Evolutionary conservation across 177 flowering plant species (phyloP), one percentile per base, ranked within the genome.

Genomic region (Vitis hybrid): DNA sequence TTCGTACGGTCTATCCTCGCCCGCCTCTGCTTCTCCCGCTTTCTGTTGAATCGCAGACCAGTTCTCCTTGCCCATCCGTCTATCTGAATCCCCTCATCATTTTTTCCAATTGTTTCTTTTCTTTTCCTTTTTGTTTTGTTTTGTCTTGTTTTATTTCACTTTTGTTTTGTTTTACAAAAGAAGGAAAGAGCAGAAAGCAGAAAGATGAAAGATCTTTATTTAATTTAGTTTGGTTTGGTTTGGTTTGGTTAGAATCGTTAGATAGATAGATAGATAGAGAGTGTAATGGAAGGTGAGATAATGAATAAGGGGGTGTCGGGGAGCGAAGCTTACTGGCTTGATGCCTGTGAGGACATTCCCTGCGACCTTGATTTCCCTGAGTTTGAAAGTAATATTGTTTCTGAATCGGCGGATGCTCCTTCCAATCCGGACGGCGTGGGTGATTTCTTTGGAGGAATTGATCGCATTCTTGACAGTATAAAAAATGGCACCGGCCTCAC

Each of bases 1-100:
- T 86, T 85, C 86, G 82, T 85, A 75, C 90, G 91, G 91, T 88
- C 90, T 89, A 89, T 89, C 88, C 66, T 74, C 88, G 86, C 88
- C 46, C 46, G 46, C 8, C 6, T 40, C 46, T 40, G 46, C 46
- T 40, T 40, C 46, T 40, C 46, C 8, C 46, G 8, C 46, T 40
- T 40, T 40, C 8, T 40, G 6, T 40, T 40, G 46, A 40, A 40
- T 40, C 46, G 46, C 46, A 49, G 60, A 48, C 65, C 30, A 27
- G 30, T 27, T 27, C 5, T 27, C 5, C 30, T 27, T 27, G 30
- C 30, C 30, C 50, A 54, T 52, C 56, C 65, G 18, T 70, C 13
- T 12, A 8, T 66, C 52, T 32, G 12, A 3, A 46, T 52, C 10
- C 15, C n/a, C 54, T 32, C 70, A 4, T n/a, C 32, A 27, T 46